These are phyloP conservation scores for Litsea cubeba DNA, from an alignment of 164 flowering plant genomes.

Conservation along the genomic window DNA sequence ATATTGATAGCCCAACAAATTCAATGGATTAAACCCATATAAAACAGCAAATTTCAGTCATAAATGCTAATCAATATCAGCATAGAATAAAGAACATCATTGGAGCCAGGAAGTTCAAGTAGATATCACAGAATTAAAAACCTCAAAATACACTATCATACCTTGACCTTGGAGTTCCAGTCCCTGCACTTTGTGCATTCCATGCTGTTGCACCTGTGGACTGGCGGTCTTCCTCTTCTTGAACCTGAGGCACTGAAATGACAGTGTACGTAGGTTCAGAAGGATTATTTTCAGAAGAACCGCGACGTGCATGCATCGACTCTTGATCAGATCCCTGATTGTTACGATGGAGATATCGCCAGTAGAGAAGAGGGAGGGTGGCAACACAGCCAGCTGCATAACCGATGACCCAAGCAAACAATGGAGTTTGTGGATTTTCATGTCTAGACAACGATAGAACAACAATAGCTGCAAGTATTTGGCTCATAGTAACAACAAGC, in stretches of 20 bases:
- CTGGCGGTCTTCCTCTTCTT: conserved; percentile 31
- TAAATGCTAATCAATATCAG: not conserved
- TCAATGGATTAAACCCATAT: not conserved
- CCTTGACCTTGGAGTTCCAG: conserved; percentile 27
- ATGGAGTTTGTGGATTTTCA: conserved; percentile 44
- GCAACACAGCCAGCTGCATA: conserved; percentile 54
- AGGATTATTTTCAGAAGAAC: conserved; percentile 31
- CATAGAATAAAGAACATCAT: not conserved
- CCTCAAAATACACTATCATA: conserved; percentile 10
- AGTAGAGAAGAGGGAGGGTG: conserved; percentile 60
- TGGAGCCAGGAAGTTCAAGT: not conserved
- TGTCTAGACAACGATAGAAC: conserved; percentile 42
- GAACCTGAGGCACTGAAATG: conserved; percentile 28
- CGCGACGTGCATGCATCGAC: conserved; percentile 29
- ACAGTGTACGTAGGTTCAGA: conserved; percentile 36
- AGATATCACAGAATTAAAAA: too few species aligned
- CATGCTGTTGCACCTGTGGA: conserved; percentile 20
- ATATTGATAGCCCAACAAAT: not conserved
- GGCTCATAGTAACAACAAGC: conserved; percentile 52
- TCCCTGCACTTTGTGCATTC: conserved; percentile 21
- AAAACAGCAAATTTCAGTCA: not conserved
- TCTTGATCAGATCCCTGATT: conserved; percentile 37
- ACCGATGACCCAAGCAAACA: conserved; percentile 54
- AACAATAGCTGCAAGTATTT: conserved; percentile 52
- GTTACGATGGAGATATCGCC: conserved; percentile 61